phyloP scores from a whole-genome alignment of 2,329 filamentous ascomycete species.

The Aspergillus amoenus region DNA sequence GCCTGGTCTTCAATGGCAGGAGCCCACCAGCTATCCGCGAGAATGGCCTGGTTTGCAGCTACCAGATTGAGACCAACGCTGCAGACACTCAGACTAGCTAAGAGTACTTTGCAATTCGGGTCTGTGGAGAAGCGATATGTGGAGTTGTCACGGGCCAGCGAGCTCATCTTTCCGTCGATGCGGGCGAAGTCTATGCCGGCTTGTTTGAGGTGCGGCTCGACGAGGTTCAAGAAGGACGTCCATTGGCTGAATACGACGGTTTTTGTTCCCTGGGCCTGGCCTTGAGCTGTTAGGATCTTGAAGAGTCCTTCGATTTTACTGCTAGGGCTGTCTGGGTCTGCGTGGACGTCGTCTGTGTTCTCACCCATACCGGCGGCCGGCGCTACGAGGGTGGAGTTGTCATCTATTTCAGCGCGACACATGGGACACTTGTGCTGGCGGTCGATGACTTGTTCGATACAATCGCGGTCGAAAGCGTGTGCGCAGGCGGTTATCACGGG shows the following conservation, averaged over 20 bases:
- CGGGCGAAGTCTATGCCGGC: slow-evolving; percentile 65
- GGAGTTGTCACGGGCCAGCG: slow-evolving; percentile 67
- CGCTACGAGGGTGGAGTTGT: slow-evolving; percentile 62
- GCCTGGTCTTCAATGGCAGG: slow-evolving; percentile 92
- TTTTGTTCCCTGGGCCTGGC: slow-evolving; percentile 66
- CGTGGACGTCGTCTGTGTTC: slow-evolving; percentile 47
- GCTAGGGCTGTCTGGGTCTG: slow-evolving; percentile 66
- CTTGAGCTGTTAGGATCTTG: slow-evolving; percentile 69
- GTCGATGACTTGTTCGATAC: slow-evolving; percentile 73
- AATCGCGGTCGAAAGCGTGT: slow-evolving; percentile 73
- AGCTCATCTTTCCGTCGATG: slow-evolving; percentile 78
- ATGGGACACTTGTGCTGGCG: slow-evolving; percentile 79
- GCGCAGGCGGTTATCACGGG: slow-evolving; percentile 85
- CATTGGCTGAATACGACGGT: slow-evolving; percentile 82
- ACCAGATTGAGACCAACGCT: slow-evolving; percentile 85
- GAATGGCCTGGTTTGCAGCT: slow-evolving; percentile 79
- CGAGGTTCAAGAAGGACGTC: slow-evolving; percentile 73
- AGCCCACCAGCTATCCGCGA: slow-evolving; percentile 88
- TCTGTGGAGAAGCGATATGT: slow-evolving; percentile 68
- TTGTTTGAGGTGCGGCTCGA: slow-evolving; percentile 66
- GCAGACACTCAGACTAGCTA: slow-evolving; percentile 79
- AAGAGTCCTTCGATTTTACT: slow-evolving; percentile 81
- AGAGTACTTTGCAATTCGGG: slow-evolving; percentile 68
- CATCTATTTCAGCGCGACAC: slow-evolving; percentile 69
- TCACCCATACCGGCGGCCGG: slow-evolving; percentile 60